Conservation (phyloP, 805 yeast genomes). For the Spathaspora arborariae region DNA sequence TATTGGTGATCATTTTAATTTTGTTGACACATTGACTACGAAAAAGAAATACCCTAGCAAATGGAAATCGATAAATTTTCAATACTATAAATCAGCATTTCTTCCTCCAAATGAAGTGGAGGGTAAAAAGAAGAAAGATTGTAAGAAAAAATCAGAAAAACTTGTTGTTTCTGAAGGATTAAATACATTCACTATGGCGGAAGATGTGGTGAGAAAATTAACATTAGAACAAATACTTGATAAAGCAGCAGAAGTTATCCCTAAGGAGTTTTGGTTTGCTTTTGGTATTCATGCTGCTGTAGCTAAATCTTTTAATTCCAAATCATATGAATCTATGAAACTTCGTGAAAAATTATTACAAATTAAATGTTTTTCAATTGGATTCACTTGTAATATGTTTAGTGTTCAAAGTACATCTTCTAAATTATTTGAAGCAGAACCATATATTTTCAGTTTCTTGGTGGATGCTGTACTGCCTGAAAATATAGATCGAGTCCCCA, state of each 20-base stretch:
- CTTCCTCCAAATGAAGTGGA: conserved; percentile 5
- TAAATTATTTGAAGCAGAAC: conserved; percentile 64
- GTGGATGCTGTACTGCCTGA: conserved; percentile 74
- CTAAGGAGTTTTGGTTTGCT: conserved; percentile 60
- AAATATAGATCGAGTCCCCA: conserved; percentile 41
- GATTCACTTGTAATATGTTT: conserved; percentile 56
- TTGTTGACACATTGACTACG: conserved; percentile 42
- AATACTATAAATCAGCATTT: conserved; percentile 35
- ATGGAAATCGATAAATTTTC: conserved; percentile 55
- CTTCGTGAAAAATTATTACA: conserved; percentile 58
- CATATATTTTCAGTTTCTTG: conserved; percentile 63
- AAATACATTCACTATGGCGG: conserved; percentile 46
- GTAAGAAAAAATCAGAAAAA: conserved; percentile 1
- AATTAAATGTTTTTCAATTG: conserved; percentile 64
- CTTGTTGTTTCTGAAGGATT: conserved; percentile 41
- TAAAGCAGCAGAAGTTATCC: conserved; percentile 52
- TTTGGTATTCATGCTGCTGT: conserved; percentile 58
- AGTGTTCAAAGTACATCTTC: conserved; percentile 59
- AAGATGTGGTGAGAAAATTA: conserved; percentile 52
- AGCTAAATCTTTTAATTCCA: conserved; percentile 69
- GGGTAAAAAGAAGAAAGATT: conserved; percentile 5
- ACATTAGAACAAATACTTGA: conserved; percentile 62
- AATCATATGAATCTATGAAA: conserved; percentile 48
- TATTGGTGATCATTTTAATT: conserved; percentile 39
- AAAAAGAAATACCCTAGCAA: conserved; percentile 47